A percentile compares a stretch with the other conserved stretches of the same genome.
phyloP scores from a whole-genome alignment of 2,329 filamentous ascomycete species.

The Mollisiaceae sp. region DNA sequence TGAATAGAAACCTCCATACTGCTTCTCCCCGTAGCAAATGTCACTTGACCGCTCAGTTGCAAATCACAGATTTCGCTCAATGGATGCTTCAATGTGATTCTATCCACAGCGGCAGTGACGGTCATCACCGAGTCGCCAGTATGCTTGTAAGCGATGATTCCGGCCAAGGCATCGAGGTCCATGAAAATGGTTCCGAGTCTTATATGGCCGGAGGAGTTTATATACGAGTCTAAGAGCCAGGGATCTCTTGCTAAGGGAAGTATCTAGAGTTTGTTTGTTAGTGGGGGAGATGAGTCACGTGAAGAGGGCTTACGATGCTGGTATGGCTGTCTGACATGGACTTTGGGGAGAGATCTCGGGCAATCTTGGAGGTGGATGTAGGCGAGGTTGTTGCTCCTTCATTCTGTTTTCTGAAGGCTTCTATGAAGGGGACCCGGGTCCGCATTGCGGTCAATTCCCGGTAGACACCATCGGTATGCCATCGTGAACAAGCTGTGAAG shows the following conservation, averaged over 20 bases:
- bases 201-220: conserved; percentile 72
- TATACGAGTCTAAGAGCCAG: conserved; percentile 73
- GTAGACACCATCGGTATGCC: conserved; percentile 59
- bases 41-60: conserved; percentile 58
- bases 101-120: conserved; percentile 47
- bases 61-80: conserved; percentile 73
- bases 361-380: conserved; percentile 42
- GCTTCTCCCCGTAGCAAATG: conserved; percentile 69
- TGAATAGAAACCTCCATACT: conserved; percentile 74
- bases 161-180: conserved; percentile 74
- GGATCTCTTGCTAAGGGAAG: conserved; percentile 69
- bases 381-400: conserved; percentile 26
- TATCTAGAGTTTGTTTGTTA: conserved; percentile 50
- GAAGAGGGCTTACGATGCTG: conserved; percentile 56
- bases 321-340: conserved; percentile 72
- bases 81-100: conserved; percentile 60
- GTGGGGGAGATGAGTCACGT: conserved; percentile 14
- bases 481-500: conserved; percentile 30
- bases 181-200: conserved; percentile 59
- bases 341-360: conserved; percentile 61
- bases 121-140: conserved; percentile 62
- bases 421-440: conserved; percentile 71
- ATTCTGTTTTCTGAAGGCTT: conserved; percentile 61
- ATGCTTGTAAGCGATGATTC: conserved; percentile 73
- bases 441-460: conserved; percentile 61